Evolutionary conservation across 495 filamentous ascomycete genomes (phyloP).

Genomic region (Lepidopterella palustris): DNA sequence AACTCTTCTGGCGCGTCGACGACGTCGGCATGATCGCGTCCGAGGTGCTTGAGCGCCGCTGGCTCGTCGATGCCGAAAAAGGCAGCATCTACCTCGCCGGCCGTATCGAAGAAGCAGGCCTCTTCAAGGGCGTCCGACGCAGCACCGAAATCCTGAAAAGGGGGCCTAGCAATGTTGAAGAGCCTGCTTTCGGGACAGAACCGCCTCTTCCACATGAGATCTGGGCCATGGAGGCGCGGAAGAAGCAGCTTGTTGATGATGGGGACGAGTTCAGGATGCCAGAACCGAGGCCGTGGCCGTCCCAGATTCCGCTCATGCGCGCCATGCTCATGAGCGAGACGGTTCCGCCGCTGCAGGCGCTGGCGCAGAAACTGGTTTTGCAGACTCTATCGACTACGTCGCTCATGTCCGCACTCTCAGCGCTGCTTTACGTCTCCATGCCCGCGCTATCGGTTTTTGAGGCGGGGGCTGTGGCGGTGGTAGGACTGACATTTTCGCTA

Average conservation of each 20-base stretch:
- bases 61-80: constrained; percentile 67
- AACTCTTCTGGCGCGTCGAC: constrained; percentile 88
- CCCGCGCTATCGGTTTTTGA: constrained; percentile 58
- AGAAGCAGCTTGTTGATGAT: constrained; percentile 15
- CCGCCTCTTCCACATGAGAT: constrained; percentile 8
- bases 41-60: constrained; percentile 67
- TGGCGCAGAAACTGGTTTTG: constrained; percentile 71
- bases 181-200: not conserved
- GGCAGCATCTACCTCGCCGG: constrained; percentile 75
- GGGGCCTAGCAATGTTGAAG: not conserved
- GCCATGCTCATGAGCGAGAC: constrained; percentile 52
- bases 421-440: constrained; percentile 60
- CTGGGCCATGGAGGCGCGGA: constrained; percentile 10
- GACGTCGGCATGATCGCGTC: constrained; percentile 76
- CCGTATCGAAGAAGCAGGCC: constrained; percentile 63
- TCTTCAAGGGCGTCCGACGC: constrained; percentile 1
- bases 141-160: constrained; percentile 31
- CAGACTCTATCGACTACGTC: constrained; percentile 63
- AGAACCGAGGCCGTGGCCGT: constrained; percentile 36
- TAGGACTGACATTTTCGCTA: constrained; percentile 68
- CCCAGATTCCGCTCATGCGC: constrained; percentile 52
- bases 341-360: constrained; percentile 68
- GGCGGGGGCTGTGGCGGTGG: constrained; percentile 68
- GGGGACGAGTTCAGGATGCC: constrained; percentile 7
- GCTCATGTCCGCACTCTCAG: constrained; percentile 56